These are phyloP conservation scores for Amesomyces nigricolor DNA, from an alignment of 2,329 filamentous ascomycete species.

Conservation along the genomic window DNA sequence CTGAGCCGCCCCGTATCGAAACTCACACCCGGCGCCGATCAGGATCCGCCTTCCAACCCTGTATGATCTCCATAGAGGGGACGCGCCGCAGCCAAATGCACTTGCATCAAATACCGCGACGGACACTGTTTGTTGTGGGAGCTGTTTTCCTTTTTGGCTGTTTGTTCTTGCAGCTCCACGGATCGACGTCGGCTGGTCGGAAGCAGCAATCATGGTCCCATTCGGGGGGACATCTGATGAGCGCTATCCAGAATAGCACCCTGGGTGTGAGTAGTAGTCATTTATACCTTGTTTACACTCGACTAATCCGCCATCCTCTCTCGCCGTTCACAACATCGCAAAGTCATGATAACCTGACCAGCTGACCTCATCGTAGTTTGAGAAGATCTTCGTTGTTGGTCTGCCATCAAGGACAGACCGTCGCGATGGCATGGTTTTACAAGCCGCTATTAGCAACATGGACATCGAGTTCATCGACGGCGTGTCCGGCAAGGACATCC, in stretches of 20 bases:
- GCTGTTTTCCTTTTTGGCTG: background rate
- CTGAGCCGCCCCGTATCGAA: no score
- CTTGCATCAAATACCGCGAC: background rate
- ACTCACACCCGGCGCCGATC: no score
- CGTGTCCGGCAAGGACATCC: conserved; percentile 33
- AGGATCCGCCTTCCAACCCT: background rate
- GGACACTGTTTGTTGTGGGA: background rate
- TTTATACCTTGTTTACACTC: background rate
- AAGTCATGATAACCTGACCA: background rate
- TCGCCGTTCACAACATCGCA: background rate
- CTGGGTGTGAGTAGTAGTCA: background rate
- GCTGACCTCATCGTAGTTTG: conserved; percentile 36
- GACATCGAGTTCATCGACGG: conserved; percentile 42
- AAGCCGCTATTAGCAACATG: conserved; percentile 40
- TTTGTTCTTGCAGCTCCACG: background rate
- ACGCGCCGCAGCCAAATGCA: background rate
- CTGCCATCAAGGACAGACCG: conserved; percentile 44
- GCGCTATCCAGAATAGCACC: background rate
- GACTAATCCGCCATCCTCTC: background rate
- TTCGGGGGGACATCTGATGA: background rate
- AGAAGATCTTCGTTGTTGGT: conserved; percentile 45
- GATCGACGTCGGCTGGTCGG: background rate
- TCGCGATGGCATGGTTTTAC: conserved; percentile 41
- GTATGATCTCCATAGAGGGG: no score
- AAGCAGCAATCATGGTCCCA: background rate